Base-by-base conservation (phyloP, 352 stramenopile species). In the Phytophthora melonis region DNA sequence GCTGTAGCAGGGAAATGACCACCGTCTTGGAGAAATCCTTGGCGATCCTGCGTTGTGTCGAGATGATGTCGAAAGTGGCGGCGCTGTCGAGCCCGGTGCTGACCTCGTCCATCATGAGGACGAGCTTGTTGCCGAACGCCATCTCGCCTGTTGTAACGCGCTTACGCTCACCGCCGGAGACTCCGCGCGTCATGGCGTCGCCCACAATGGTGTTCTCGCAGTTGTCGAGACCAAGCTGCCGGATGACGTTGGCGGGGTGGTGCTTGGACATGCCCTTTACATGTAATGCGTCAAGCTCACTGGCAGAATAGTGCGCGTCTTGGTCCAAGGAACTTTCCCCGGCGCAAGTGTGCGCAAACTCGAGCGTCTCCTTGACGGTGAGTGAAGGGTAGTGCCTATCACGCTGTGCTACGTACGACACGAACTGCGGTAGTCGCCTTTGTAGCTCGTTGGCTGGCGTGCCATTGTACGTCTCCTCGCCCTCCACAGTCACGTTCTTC, bases 101-200 rank as follows among this genome's bases (percentile, higher is more conserved):
- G 65, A 72, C 66, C 65, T 72, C 65, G 21, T 72, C 65, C 56
- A 72, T 9, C 36, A 72, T 27, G 0, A 67, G 19, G 18, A 72
- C 49, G 19, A 27, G 39, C 41, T 72, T 36, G 76, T 76, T 92
- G 87, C 60, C 93, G 49, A 94, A 87, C 41, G 92, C 68, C 86
- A 99, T 98, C 78, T 93, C 83, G 19, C 85, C 86, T 1, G 74
- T 83, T 3, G 86, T 93, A 58, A 93, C 84, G 47, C 86, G 84
- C 68, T 90, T 90, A 9, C 83, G 68, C 23, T 68, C 66, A 14
- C 87, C 86, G 16, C 86, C 86, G 2, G 83, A 92, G 39, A 45
- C 39, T 45, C 39, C 39, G 11, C 39, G 39, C 2, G 11, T 18
- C 39, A 45, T 45, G 10, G 39, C 39, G 39, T 18, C 39, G 30